Evolutionary conservation across 164 flowering plant species (phyloP).

Genomic region (Protea cynaroides): DNA sequence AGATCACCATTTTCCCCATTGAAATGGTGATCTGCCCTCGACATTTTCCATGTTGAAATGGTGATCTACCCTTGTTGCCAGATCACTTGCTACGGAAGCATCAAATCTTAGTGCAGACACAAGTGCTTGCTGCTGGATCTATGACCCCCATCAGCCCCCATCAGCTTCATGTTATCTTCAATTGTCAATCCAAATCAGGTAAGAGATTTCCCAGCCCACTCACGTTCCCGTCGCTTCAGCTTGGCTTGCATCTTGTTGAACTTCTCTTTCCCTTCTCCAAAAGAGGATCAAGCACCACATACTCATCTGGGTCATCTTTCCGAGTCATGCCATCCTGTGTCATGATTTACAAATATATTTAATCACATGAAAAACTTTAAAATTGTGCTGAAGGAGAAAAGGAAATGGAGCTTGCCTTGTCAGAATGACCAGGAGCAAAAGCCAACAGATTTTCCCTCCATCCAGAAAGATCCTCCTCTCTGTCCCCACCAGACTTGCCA

Average conservation of each 20-base stretch:
- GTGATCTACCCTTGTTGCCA: too few species aligned
- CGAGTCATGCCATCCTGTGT: constrained; percentile 83
- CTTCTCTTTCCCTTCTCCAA: constrained; percentile 91
- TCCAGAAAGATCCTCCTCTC: constrained; percentile 49
- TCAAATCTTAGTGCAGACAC: too few species aligned
- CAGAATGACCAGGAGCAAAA: constrained; percentile 46
- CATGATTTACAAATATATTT: neutral
- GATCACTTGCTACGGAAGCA: too few species aligned
- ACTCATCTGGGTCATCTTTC: constrained; percentile 63
- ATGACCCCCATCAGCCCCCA: too few species aligned
- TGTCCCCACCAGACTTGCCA: constrained; percentile 16
- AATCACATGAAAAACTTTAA: neutral
- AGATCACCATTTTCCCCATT: too few species aligned
- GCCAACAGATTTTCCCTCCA: constrained; percentile 43
- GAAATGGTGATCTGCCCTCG: too few species aligned
- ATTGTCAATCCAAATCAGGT: constrained; percentile 31
- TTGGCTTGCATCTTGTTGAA: constrained; percentile 93
- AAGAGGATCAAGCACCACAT: constrained; percentile 86
- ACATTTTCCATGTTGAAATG: too few species aligned
- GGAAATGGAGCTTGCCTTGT: constrained; percentile 41
- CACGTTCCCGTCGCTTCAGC: constrained; percentile 75
- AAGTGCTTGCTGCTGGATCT: too few species aligned
- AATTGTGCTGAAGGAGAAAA: neutral
- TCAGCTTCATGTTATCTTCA: too few species aligned
- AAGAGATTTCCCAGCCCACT: constrained; percentile 93